Percentiles rank a stretch among this genome's conserved stretches.
Evolutionary conservation across 2,329 filamentous ascomycete species (phyloP).

Genomic region (Diaporthe citrichinensis): DNA sequence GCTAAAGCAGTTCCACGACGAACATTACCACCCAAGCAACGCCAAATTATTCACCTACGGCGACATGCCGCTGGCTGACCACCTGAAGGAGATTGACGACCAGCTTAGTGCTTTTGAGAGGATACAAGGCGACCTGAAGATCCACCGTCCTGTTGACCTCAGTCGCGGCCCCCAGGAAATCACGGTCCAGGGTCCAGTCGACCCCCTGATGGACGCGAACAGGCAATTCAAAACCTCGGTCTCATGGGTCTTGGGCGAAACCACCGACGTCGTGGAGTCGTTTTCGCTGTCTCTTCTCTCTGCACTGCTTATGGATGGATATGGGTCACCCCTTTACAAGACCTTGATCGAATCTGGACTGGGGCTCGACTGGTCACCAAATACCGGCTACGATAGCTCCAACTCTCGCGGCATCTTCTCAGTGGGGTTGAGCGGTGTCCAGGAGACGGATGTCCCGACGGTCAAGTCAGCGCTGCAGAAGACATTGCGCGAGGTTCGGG

Average conservation of each 20-base stretch:
- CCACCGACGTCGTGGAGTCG: constrained; percentile 85
- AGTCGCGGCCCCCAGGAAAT: constrained; percentile 76
- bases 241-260: constrained; percentile 91
- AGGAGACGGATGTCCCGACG: constrained; percentile 81
- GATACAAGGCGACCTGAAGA: constrained; percentile 77
- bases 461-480: constrained; percentile 81
- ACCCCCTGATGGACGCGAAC: constrained; percentile 87
- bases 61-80: constrained; percentile 87
- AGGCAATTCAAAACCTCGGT: constrained; percentile 95
- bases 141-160: constrained; percentile 83
- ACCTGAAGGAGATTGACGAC: constrained; percentile 83
- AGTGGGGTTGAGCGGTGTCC: constrained; percentile 91
- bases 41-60: constrained; percentile 97
- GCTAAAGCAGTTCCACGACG: constrained; percentile 87
- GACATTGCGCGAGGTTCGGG: constrained; percentile 77
- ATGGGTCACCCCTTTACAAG: constrained; percentile 92
- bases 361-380: constrained; percentile 94
- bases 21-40: constrained; percentile 98
- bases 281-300: constrained; percentile 89
- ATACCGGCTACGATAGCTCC: constrained; percentile 90
- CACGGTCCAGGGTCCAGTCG: constrained; percentile 83
- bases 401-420: constrained; percentile 87
- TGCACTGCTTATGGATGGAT: constrained; percentile 90
- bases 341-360: constrained; percentile 90
- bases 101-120: constrained; percentile 81